These are phyloP conservation scores for Domatiomyces globalis DNA, from an alignment of 2,329 filamentous ascomycete species.

Conservation along the genomic window DNA sequence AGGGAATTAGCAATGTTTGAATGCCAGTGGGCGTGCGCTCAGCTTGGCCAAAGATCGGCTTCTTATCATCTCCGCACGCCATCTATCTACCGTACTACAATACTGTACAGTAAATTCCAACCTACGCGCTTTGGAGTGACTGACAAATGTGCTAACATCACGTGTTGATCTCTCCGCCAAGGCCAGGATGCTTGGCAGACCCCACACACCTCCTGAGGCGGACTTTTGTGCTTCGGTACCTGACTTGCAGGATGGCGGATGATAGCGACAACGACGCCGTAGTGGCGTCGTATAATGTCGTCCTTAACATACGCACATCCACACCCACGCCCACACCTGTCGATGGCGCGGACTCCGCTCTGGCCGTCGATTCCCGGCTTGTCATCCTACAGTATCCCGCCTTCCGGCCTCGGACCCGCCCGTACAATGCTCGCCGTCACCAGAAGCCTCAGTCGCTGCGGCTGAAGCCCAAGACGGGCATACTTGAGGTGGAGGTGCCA, in stretches of 20 bases:
- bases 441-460: slow-evolving; percentile 58
- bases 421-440: slow-evolving; percentile 43
- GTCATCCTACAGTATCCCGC: slow-evolving; percentile 76
- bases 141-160: too few species aligned
- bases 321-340: slow-evolving; percentile 36
- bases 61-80: too few species aligned
- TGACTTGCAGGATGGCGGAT: slow-evolving; percentile 1
- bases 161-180: too few species aligned
- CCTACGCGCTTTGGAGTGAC: too few species aligned
- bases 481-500: slow-evolving; percentile 86
- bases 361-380: slow-evolving; percentile 33
- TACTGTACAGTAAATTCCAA: too few species aligned
- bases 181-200: neutral
- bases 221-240: neutral
- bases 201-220: neutral
- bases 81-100: too few species aligned
- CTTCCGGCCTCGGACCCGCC: slow-evolving; percentile 53
- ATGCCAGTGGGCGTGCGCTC: too few species aligned
- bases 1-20: too few species aligned
- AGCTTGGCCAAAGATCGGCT: too few species aligned
- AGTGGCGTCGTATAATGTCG: slow-evolving; percentile 65
- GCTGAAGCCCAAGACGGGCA: slow-evolving; percentile 65
- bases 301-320: slow-evolving; percentile 48
- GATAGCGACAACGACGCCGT: slow-evolving; percentile 45
- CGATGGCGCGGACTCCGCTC: neutral